Evolutionary conservation across 768 basidiomycete species (phyloP).

Genomic region (Cystofilobasidium capitatum): DNA sequence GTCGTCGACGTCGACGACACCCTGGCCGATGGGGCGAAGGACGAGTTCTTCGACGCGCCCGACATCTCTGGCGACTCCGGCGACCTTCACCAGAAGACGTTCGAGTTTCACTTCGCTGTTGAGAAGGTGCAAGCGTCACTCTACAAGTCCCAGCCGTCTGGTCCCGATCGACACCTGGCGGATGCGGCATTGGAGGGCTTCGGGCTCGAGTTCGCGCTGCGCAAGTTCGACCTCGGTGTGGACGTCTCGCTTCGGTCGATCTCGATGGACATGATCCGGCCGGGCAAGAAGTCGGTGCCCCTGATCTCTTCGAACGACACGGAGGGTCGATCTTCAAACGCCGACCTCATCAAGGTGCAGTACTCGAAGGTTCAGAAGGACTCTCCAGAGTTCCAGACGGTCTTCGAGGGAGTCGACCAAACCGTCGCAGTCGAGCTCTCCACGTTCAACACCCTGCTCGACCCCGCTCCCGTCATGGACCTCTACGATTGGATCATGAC

Average conservation of each 20-base stretch:
- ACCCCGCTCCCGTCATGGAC: constrained; percentile 79
- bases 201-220: constrained; percentile 58
- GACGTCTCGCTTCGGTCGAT: constrained; percentile 60
- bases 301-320: constrained; percentile 29
- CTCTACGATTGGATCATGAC: constrained; percentile 97
- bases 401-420: constrained; percentile 79
- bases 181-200: constrained; percentile 71
- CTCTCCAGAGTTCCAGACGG: constrained; percentile 72
- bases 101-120: constrained; percentile 81
- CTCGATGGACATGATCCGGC: constrained; percentile 34
- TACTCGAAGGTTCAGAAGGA: constrained; percentile 71
- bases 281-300: constrained; percentile 31
- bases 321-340: constrained; percentile 25
- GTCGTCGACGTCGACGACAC: constrained; percentile 44
- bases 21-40: constrained; percentile 30
- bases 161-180: constrained; percentile 62
- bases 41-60: constrained; percentile 60
- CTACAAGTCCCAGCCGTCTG: constrained; percentile 53
- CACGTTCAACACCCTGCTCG: constrained; percentile 76
- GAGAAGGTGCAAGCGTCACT: constrained; percentile 69
- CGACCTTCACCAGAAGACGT: constrained; percentile 51
- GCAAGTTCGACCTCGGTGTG: constrained; percentile 78
- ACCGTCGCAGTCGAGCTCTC: constrained; percentile 76
- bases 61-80: constrained; percentile 50
- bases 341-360: constrained; percentile 63